Evolutionary conservation across 2,329 filamentous ascomycete genomes (phyloP).

Genomic region (Fonsecaea erecta): DNA sequence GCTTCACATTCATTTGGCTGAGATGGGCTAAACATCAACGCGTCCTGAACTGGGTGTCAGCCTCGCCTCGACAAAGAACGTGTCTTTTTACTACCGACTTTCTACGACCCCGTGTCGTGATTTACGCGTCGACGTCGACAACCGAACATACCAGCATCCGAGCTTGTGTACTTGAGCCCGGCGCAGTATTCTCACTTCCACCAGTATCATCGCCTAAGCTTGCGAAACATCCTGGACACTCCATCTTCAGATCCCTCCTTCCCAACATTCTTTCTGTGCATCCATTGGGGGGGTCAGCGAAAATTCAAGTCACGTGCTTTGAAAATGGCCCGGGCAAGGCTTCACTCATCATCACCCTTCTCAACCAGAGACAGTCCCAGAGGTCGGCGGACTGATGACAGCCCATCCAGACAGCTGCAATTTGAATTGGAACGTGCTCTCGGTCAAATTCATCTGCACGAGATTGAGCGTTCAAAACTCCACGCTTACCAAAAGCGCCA

Average conservation of each 20-base stretch:
- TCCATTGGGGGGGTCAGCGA: constrained; percentile 6
- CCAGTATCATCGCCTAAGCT: background rate
- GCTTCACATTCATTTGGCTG: background rate
- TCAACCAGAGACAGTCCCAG: constrained; percentile 26
- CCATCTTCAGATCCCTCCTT: background rate
- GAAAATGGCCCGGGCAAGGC: constrained; percentile 22
- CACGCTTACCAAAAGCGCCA: constrained; percentile 49
- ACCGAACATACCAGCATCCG: background rate
- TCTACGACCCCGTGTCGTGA: background rate
- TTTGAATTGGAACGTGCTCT: constrained; percentile 48
- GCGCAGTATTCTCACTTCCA: background rate
- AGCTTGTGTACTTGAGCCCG: background rate
- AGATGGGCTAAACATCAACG: background rate
- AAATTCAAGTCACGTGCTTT: constrained; percentile 22
- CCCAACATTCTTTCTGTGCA: background rate
- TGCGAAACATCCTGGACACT: background rate
- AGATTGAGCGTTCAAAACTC: constrained; percentile 49
- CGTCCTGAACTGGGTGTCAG: background rate
- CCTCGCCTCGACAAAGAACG: background rate
- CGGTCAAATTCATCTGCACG: constrained; percentile 49
- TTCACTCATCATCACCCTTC: constrained; percentile 28
- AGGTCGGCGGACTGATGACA: constrained; percentile 29
- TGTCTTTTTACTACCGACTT: background rate
- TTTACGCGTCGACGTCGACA: background rate
- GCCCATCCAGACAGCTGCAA: constrained; percentile 34